phyloP scores from a whole-genome alignment of 2,329 filamentous ascomycete species.

The Metarhizium guizhouense region DNA sequence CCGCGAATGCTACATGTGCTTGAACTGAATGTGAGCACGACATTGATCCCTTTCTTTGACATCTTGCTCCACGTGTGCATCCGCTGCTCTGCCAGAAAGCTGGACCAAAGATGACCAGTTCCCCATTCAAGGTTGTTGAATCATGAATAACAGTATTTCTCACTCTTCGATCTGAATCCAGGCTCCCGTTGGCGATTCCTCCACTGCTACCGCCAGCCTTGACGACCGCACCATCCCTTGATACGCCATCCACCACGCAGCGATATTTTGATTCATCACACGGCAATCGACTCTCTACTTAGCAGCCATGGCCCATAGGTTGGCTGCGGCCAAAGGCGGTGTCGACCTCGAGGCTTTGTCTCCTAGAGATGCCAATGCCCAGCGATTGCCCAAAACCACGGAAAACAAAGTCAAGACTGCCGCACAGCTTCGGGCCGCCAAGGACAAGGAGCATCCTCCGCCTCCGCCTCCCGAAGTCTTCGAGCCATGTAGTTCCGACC shows the following conservation, averaged over 20 bases:
- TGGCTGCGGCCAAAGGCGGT: conserved; percentile 36
- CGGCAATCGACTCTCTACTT: conserved; percentile 3
- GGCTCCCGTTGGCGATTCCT: not conserved
- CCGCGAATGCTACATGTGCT: conserved; percentile 19
- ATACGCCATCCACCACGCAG: not conserved
- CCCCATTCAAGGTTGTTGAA: not conserved
- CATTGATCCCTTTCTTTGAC: not conserved
- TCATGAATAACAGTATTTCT: not conserved
- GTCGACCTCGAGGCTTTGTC: conserved; percentile 55
- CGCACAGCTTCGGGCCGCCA: conserved; percentile 45
- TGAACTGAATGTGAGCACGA: conserved; percentile 15
- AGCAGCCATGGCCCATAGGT: conserved; percentile 36
- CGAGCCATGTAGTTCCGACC: conserved; percentile 59
- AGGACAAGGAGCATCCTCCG: conserved; percentile 58
- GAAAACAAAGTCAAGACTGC: conserved; percentile 45
- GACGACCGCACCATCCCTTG: not conserved
- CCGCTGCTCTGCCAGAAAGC: not conserved
- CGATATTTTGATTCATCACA: not conserved
- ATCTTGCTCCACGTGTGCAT: not conserved
- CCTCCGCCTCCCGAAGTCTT: conserved; percentile 51
- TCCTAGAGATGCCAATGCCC: conserved; percentile 55
- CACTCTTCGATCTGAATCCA: not conserved
- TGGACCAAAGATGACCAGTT: not conserved
- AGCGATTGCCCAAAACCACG: conserved; percentile 37
- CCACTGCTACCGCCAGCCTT: not conserved